Base-by-base conservation (phyloP, 2,329 filamentous ascomycete species). In the Simplicillium sp. region DNA sequence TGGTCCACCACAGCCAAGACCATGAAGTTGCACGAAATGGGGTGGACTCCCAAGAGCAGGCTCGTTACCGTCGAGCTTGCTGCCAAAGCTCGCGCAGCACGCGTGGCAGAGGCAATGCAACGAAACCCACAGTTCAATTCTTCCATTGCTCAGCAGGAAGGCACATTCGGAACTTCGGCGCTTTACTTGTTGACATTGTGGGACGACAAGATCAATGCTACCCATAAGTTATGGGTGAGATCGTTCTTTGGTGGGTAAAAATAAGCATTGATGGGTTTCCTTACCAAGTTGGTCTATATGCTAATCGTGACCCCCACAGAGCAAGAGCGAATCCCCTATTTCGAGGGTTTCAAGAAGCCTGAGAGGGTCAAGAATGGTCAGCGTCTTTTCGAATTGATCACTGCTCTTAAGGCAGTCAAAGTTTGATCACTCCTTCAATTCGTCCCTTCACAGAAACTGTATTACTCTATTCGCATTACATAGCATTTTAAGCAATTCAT, bases 61-160 rank as follows among this genome's bases (percentile, higher is more conserved):
- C 50, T 46, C 15, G 55, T 61, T 29, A 49, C 50, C n/a, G 53
- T 59, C 20, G 43, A 50, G 6, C 50, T 45, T 0, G 56, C 58
- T 5, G 56, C 56, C n/a, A 33, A 38, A 9, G 56, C 56, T 5
- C 44, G 55, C 7, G 48, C 47, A 16, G 46, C 43, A 13, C 52
- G 57, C 18, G 44, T 57, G 11, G 49, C 46, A n/a, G 47, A 45
- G 3, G 54, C 52, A 8, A 46, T 43, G 25, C 40, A 45, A 15
- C 36, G 44, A 14, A 58, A 59, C 40, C 55, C 54, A 2, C 36
- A 50, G 7, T 55, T 55, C 34, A 47, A 44, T 14, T 5, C 25
- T 5, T 35, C 36, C 3, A 12, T 7, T 4, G 12, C 12, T 6
- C 34, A 36, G 16, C 34, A 36, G 13, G 11, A 14, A 16, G 16